Base-by-base conservation (phyloP, 768 basidiomycete species). In the Macrolepiota albuminosa region DNA sequence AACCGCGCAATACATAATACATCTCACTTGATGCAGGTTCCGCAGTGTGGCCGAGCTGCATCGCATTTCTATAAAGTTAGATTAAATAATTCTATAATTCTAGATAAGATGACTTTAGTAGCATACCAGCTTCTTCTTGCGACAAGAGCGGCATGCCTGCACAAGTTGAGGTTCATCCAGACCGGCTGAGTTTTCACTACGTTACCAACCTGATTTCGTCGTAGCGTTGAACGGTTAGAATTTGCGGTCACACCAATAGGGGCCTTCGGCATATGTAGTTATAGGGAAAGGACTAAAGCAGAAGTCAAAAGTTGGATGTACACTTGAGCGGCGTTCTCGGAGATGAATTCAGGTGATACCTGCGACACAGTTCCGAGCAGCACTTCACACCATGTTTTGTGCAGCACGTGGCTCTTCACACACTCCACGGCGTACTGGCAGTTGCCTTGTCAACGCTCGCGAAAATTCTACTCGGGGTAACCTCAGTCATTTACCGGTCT, bases 31-130 rank as follows among this genome's bases (percentile, higher is more conserved):
- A 91, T 82, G 67, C 91, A 93, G 55, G 91, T 92, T 45, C 84
- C 81, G 69, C 91, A 94, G 70, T 93, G 89, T 13, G 91, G 91
- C 63, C 92, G 86, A 45, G 86, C 82, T 45, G 91, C 91, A 72
- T 94, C 91, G 65, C 91, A 94, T 88, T 92, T 93, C 91, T 93
- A 66, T 29, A 8, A 39, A 39, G 13, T 26, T 14, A 57, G 24
- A 46, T 53, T 49, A 6, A 54, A 33, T 31, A 51, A 34, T 14
- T 33, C 52, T 24, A 33, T 31, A 51, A 34, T 14, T 33, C 52
- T 24, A 51, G 7, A 16, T 29, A 24, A 13, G 42, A 58, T 21
- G 53, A 24, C 13, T 29, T 56, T 21, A 37, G 37, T 11, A 46
- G 76, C 87, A 60, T 73, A 92, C 91, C 66, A 93, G 82, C 73